A percentile compares a stretch with the other conserved stretches of the same genome.
Conservation (phyloP, 1,139 yeast species). For the Dujonia santamariae region DNA sequence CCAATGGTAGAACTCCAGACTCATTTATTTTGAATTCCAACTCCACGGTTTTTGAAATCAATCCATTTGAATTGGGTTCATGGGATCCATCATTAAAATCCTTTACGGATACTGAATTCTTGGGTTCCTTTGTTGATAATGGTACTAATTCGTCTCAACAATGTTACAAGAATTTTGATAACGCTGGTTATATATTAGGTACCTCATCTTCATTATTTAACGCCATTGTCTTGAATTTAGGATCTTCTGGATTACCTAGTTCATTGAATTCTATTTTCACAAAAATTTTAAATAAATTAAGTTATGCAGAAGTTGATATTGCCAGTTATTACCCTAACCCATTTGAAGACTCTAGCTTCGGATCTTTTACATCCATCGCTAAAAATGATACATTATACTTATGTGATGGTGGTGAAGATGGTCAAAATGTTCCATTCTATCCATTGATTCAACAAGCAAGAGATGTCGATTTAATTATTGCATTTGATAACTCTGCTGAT, state of each 20-base stretch:
- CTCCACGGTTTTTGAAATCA: slow-evolving; percentile 40
- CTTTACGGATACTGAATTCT: slow-evolving; percentile 30
- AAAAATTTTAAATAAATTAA: slow-evolving; percentile 23
- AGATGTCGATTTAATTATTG: slow-evolving; percentile 74
- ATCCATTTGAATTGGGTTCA: slow-evolving; percentile 43
- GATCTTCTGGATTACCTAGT: slow-evolving; percentile 16
- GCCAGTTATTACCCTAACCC: slow-evolving; percentile 45
- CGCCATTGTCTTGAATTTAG: slow-evolving; percentile 24
- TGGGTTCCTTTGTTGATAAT: slow-evolving; percentile 31
- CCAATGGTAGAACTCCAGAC: slow-evolving; percentile 40
- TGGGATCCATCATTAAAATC: slow-evolving; percentile 40
- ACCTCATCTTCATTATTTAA: slow-evolving; percentile 46
- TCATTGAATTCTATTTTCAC: slow-evolving; percentile 25
- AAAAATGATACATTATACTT: slow-evolving; percentile 48
- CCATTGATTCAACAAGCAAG: slow-evolving; percentile 75
- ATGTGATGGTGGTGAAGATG: slow-evolving; percentile 91
- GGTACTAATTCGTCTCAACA: slow-evolving; percentile 22
- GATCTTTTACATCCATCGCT: slow-evolving; percentile 20
- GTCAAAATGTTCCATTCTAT: slow-evolving; percentile 71
- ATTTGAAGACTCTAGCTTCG: slow-evolving; percentile 22
- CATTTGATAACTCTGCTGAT: slow-evolving; percentile 85
- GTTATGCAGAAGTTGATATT: slow-evolving; percentile 30
- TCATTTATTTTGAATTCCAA: slow-evolving; percentile 31
- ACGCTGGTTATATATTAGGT: slow-evolving; percentile 45
- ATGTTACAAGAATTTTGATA: slow-evolving; percentile 38